Evolutionary conservation across 495 filamentous ascomycete species (phyloP).

Genomic region (Usnea hakonensis): DNA sequence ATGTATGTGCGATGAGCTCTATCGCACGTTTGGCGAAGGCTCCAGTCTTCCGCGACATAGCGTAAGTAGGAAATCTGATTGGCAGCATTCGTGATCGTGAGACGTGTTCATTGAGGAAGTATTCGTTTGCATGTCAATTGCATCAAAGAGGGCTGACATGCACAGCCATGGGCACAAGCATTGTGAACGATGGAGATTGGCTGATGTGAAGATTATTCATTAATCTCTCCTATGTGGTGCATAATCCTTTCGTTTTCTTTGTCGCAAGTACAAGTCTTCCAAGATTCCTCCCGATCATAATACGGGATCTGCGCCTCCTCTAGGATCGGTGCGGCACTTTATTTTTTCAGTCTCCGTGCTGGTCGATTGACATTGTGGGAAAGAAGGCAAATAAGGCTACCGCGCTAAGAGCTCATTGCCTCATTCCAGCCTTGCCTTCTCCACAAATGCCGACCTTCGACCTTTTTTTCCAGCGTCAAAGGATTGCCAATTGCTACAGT

Average conservation of each 20-base stretch:
- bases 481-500: background rate
- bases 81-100: slow-evolving; percentile 4
- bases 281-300: slow-evolving; percentile 3
- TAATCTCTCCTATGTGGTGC: background rate
- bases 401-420: slow-evolving; percentile 11
- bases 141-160: background rate
- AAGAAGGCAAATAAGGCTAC: slow-evolving; percentile 16
- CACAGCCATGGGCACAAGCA: background rate
- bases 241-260: background rate
- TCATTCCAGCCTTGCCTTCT: background rate
- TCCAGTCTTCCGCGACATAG: slow-evolving; percentile 10
- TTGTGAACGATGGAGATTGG: background rate
- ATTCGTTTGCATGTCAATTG: background rate
- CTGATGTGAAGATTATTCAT: background rate
- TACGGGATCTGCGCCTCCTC: background rate
- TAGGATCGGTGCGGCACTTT: slow-evolving; percentile 1
- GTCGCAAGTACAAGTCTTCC: slow-evolving; percentile 3
- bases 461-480: background rate
- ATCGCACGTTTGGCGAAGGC: slow-evolving; percentile 7
- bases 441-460: background rate
- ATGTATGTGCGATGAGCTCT: slow-evolving; percentile 6
- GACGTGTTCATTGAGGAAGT: background rate
- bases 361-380: background rate
- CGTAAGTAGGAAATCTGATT: slow-evolving; percentile 6
- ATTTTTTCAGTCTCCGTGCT: background rate